phyloP scores from a whole-genome alignment of 2,329 filamentous ascomycete genomes.

The Ceratocystis harringtonii region DNA sequence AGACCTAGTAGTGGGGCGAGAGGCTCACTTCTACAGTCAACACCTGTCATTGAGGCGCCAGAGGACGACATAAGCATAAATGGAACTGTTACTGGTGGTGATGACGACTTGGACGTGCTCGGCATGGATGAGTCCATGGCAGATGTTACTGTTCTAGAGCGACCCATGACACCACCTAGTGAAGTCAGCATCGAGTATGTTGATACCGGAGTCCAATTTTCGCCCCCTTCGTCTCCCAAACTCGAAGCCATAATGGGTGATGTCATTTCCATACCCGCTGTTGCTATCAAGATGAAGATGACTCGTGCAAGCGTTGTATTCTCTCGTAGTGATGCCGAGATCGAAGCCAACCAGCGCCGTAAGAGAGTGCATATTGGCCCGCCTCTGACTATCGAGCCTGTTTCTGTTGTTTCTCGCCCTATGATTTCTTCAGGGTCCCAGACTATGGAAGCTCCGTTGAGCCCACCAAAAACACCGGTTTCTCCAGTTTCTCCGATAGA shows the following conservation, averaged over 20 bases:
- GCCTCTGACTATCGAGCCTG: slow-evolving; percentile 35
- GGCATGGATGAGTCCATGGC: slow-evolving; percentile 7
- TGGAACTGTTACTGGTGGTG: slow-evolving; percentile 10
- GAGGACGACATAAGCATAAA: slow-evolving; percentile 32
- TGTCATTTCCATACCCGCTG: not conserved
- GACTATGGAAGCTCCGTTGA: slow-evolving; percentile 46
- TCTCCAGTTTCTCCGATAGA: slow-evolving; percentile 32
- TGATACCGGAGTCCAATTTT: slow-evolving; percentile 68
- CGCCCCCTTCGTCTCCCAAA: slow-evolving; percentile 62
- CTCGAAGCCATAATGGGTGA: slow-evolving; percentile 22
- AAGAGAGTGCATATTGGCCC: slow-evolving; percentile 48
- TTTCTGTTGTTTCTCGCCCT: slow-evolving; percentile 15
- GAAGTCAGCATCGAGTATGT: slow-evolving; percentile 40
- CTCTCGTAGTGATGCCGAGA: slow-evolving; percentile 38
- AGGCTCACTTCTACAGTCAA: slow-evolving; percentile 38
- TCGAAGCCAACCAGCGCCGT: slow-evolving; percentile 58
- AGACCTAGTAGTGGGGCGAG: slow-evolving; percentile 37
- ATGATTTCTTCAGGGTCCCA: slow-evolving; percentile 55
- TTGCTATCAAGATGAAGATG: slow-evolving; percentile 12
- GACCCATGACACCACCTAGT: slow-evolving; percentile 20
- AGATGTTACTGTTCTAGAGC: slow-evolving; percentile 13
- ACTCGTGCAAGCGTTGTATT: slow-evolving; percentile 3
- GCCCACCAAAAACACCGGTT: slow-evolving; percentile 50
- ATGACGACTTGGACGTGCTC: slow-evolving; percentile 5
- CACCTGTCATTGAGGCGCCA: slow-evolving; percentile 39